Evolutionary conservation across 2,329 filamentous ascomycete genomes (phyloP).

Genomic region (Myriosclerotinia duriaeana): DNA sequence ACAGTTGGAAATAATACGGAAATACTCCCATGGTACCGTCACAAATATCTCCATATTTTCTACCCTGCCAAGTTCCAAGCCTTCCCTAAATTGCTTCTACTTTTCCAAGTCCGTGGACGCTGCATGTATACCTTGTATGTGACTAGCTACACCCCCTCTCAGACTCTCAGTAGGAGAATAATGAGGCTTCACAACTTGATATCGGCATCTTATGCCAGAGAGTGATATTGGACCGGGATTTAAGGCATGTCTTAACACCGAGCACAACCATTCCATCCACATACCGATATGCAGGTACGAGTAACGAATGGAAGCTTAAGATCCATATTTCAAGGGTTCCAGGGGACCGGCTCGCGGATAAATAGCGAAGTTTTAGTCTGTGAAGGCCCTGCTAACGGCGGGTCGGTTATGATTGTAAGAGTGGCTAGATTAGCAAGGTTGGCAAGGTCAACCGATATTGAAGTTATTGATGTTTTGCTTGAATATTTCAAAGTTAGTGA

Average conservation of each 20-base stretch:
- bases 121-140: conserved; percentile 6
- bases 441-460: not conserved
- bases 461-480: not conserved
- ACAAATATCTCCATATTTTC: not conserved
- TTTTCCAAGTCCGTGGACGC: conserved; percentile 8
- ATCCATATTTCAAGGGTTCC: conserved; percentile 18
- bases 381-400: conserved; percentile 6
- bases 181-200: conserved; percentile 20
- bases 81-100: conserved; percentile 5
- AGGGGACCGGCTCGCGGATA: conserved; percentile 11
- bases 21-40: conserved; percentile 2
- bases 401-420: not conserved
- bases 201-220: conserved; percentile 24
- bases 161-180: not conserved
- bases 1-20: conserved; percentile 15
- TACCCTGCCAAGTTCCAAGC: not conserved
- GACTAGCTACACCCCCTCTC: conserved; percentile 2
- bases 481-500: not conserved
- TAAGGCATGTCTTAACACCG: conserved; percentile 2
- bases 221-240: conserved; percentile 24
- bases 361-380: not conserved
- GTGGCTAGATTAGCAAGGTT: not conserved
- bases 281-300: conserved; percentile 30
- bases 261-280: conserved; percentile 22
- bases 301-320: conserved; percentile 8